A percentile compares a stretch with the other conserved stretches of the same genome.
These are phyloP conservation scores for Fusarium sp. DNA, from an alignment of 2,329 filamentous ascomycete genomes.

Conservation along the genomic window DNA sequence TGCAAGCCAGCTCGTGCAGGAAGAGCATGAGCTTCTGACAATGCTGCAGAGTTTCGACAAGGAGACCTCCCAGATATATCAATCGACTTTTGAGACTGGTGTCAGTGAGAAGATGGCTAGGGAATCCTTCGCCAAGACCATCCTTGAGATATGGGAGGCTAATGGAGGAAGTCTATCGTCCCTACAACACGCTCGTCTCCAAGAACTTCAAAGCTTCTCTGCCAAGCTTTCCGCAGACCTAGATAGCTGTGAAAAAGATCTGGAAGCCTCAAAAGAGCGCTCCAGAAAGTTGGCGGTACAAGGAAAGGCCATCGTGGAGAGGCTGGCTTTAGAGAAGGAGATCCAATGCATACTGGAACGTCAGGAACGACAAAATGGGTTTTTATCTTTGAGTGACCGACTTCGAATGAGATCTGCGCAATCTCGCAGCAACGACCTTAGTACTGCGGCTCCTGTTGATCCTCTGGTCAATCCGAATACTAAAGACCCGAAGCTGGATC, in stretches of 20 bases:
- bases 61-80: neutral
- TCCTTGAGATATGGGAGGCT: neutral
- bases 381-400: neutral
- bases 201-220: neutral
- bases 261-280: neutral
- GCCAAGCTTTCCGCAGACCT: neutral
- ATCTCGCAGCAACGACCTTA: neutral
- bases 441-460: accelerated
- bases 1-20: neutral
- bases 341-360: neutral
- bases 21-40: accelerated
- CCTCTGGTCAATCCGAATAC: neutral
- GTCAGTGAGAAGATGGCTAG: neutral
- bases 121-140: neutral
- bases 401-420: neutral
- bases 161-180: neutral
- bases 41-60: accelerated
- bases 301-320: neutral
- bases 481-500: accelerated
- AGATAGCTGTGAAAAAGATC: neutral
- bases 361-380: neutral
- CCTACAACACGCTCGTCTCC: neutral
- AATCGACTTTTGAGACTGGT: neutral
- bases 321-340: neutral
- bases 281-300: neutral